These are phyloP conservation scores for Nematodospora valgi DNA, from an alignment of 805 yeast species.

Conservation along the genomic window DNA sequence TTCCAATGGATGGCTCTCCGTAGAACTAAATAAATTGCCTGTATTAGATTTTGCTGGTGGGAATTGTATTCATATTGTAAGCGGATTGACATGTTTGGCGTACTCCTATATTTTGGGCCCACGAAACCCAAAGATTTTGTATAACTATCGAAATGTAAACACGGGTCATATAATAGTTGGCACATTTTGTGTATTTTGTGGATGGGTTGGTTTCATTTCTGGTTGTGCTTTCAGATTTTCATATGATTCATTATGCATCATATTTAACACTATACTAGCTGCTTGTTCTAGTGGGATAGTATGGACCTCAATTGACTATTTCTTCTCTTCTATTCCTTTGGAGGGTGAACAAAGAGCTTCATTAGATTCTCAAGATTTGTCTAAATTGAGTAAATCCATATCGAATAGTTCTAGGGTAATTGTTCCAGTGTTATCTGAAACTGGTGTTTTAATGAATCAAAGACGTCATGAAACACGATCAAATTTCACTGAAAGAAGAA, in stretches of 20 bases:
- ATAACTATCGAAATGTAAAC: slow-evolving; percentile 35
- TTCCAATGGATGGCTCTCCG: slow-evolving; percentile 39
- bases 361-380: not conserved
- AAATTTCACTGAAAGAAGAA: slow-evolving; percentile 18
- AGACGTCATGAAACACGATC: slow-evolving; percentile 16
- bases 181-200: slow-evolving; percentile 26
- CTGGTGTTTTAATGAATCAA: slow-evolving; percentile 15
- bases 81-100: slow-evolving; percentile 44
- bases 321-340: slow-evolving; percentile 36
- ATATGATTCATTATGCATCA: slow-evolving; percentile 26
- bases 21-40: slow-evolving; percentile 28
- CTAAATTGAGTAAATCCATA: not conserved
- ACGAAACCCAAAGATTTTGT: slow-evolving; percentile 34
- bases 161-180: slow-evolving; percentile 33
- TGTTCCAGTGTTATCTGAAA: slow-evolving; percentile 11
- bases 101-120: slow-evolving; percentile 43
- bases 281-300: slow-evolving; percentile 32
- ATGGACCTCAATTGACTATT: slow-evolving; percentile 38
- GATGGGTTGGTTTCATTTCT: slow-evolving; percentile 42
- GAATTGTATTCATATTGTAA: slow-evolving; percentile 40
- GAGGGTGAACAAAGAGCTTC: slow-evolving; percentile 17
- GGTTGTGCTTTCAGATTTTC: slow-evolving; percentile 43
- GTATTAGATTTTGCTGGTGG: slow-evolving; percentile 47
- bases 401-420: not conserved
- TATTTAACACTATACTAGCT: slow-evolving; percentile 31